Percentiles rank a stretch among this genome's conserved stretches.
Evolutionary conservation across 2,329 filamentous ascomycete genomes (phyloP).

Genomic region (Dactylonectria estremocensis): DNA sequence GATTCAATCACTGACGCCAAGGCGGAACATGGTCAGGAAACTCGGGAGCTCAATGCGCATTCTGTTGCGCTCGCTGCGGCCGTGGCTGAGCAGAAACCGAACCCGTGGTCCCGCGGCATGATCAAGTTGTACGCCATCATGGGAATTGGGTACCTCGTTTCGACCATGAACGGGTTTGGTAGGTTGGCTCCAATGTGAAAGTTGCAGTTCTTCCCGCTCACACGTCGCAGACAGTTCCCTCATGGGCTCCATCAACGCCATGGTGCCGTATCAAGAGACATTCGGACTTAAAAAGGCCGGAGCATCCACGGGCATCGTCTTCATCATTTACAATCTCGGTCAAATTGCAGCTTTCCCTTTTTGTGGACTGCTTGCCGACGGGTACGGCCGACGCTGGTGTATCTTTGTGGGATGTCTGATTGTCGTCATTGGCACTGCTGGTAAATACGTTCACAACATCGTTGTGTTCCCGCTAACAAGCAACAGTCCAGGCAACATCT

Average conservation of each 20-base stretch:
- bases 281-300: conserved; percentile 64
- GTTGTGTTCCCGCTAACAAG: too few species aligned
- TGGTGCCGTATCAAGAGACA: conserved; percentile 64
- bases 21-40: neutral
- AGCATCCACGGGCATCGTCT: conserved; percentile 51
- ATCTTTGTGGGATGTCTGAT: conserved; percentile 70
- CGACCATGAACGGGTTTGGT: conserved; percentile 52
- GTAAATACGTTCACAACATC: too few species aligned
- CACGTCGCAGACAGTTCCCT: conserved; percentile 56
- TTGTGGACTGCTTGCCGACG: conserved; percentile 25
- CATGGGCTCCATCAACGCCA: conserved; percentile 67
- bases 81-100: conserved; percentile 33
- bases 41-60: conserved; percentile 13
- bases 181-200: neutral
- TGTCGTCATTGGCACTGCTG: conserved; percentile 56
- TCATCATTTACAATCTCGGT: conserved; percentile 38
- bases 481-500: conserved; percentile 45
- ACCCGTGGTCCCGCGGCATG: conserved; percentile 48
- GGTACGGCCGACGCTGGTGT: conserved; percentile 44
- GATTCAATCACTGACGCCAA: conserved; percentile 3
- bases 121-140: conserved; percentile 50
- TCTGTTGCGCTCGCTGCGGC: conserved; percentile 29
- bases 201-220: neutral
- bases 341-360: conserved; percentile 35
- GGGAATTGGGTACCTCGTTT: conserved; percentile 46